These are phyloP conservation scores for Kodamaea fungicola DNA, from an alignment of 1,139 yeast species.

Conservation along the genomic window DNA sequence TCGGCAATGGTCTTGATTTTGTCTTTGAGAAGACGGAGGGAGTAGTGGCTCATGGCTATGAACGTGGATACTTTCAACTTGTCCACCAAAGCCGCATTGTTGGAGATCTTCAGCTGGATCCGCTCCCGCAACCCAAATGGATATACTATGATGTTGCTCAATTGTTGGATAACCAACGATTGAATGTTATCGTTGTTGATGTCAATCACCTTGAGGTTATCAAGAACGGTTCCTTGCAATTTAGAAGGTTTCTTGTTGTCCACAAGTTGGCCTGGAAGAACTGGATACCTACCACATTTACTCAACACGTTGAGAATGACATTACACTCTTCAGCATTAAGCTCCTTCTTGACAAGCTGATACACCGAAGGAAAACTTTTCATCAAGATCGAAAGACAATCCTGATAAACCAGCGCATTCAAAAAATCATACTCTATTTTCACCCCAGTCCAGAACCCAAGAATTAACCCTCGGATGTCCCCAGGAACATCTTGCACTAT, in stretches of 20 bases:
- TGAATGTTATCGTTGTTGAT: constrained; percentile 32
- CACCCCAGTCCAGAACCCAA: constrained; percentile 62
- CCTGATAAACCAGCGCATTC: constrained; percentile 49
- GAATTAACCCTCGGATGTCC: constrained; percentile 41
- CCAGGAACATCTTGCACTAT: constrained; percentile 14
- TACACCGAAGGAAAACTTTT: constrained; percentile 48
- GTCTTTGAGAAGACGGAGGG: constrained; percentile 40
- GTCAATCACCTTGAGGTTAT: constrained; percentile 37
- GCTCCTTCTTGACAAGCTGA: constrained; percentile 25
- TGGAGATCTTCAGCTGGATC: constrained; percentile 37
- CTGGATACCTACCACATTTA: constrained; percentile 65
- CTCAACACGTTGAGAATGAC: constrained; percentile 47
- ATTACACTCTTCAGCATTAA: constrained; percentile 34
- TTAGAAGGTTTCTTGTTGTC: constrained; percentile 52
- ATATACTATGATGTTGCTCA: constrained; percentile 49
- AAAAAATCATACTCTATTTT: constrained; percentile 58
- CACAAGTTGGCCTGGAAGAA: constrained; percentile 45
- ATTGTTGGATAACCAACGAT: constrained; percentile 48
- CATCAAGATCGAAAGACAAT: constrained; percentile 50
- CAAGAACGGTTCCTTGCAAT: constrained; percentile 51
- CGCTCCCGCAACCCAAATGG: constrained; percentile 60
- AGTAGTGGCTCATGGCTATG: constrained; percentile 54
- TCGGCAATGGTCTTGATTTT: constrained; percentile 31
- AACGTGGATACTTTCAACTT: constrained; percentile 61
- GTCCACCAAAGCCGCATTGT: constrained; percentile 22